A percentile compares a stretch with the other conserved stretches of the same genome.
Conservation (phyloP, 2,329 filamentous ascomycete species). For the Lizonia empirigonia region DNA sequence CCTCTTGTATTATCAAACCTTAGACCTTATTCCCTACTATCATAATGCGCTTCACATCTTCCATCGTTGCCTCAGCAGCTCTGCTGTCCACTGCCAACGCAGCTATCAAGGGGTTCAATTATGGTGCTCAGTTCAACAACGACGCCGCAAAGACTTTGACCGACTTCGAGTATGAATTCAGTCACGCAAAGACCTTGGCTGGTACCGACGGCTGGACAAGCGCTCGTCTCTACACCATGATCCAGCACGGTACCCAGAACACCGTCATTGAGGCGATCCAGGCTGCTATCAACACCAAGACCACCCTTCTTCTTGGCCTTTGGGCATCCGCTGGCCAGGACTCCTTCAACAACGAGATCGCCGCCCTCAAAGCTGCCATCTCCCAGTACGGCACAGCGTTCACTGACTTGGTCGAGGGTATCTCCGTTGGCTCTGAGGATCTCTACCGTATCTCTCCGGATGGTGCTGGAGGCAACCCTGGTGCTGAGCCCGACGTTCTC, state of each 20-base stretch:
- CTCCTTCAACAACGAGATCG: constrained; percentile 72
- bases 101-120: constrained; percentile 70
- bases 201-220: constrained; percentile 66
- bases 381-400: constrained; percentile 70
- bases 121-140: constrained; percentile 66
- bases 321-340: constrained; percentile 75
- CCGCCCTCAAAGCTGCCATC: constrained; percentile 73
- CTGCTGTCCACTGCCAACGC: constrained; percentile 49
- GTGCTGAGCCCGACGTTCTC: constrained; percentile 66
- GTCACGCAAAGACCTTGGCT: constrained; percentile 65
- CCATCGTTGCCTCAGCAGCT: constrained; percentile 46
- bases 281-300: constrained; percentile 81
- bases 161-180: constrained; percentile 75
- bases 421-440: constrained; percentile 87
- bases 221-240: constrained; percentile 76
- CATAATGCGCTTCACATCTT: constrained; percentile 44
- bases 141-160: constrained; percentile 64
- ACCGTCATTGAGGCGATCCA: constrained; percentile 73
- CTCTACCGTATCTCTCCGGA: constrained; percentile 65
- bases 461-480: constrained; percentile 66
- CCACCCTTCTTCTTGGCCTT: constrained; percentile 77
- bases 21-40: constrained; percentile 9
- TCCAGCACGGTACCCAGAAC: constrained; percentile 70
- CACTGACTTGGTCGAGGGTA: constrained; percentile 72
- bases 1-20: background rate